Base-by-base conservation (phyloP, 352 stramenopile species). In the Pythium apleroticum region DNA sequence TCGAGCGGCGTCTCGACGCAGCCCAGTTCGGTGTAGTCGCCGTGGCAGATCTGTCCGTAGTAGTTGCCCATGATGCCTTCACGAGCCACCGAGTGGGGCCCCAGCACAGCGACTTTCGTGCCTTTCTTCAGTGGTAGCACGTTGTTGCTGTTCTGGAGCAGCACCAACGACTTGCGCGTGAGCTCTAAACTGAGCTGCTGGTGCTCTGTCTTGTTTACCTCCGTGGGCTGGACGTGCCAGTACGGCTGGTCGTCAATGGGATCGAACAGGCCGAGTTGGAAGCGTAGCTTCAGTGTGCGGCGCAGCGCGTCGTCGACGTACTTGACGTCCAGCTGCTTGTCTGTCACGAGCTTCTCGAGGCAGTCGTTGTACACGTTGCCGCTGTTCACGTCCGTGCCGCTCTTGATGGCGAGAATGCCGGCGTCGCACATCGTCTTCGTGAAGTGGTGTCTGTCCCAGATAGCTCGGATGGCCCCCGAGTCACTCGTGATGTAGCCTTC, bases 401-500 rank as follows among this genome's bases (percentile, higher is more conserved):
- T 90, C 66, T 80, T 74, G 67, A 95, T 78, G 3, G 85, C 79
- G 35, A 88, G 60, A 30, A 63, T 39, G 4, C 74, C 83, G 0
- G 85, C 86, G 43, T 93, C 85, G 55, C 80, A 93, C 33, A 86
- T 62, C 8, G 77, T 80, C 53, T 86, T 78, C 6, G 83, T 91
- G 71, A 94, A 97, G 50, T 97, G 77, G 43, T 90, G 80, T 2
- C 78, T 55, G n/a, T 73, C 41, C 41, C 77, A 90, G 49, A 98
- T 92, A 6, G 95, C 88, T 31, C 81, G 69, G 56, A 98, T 84
- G 2, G 96, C 94, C 4, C 90, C 93, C 19, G 91, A 98, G 74
- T 99, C 96, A 45, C 87, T 95, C n/a, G 95, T 97, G 59, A 99
- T 86, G 73, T 98, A 98, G n/a, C 91, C 96, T 43, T 97, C 77